Conservation (phyloP, 306 rosid species). For the Gynostemma pentaphyllum region DNA sequence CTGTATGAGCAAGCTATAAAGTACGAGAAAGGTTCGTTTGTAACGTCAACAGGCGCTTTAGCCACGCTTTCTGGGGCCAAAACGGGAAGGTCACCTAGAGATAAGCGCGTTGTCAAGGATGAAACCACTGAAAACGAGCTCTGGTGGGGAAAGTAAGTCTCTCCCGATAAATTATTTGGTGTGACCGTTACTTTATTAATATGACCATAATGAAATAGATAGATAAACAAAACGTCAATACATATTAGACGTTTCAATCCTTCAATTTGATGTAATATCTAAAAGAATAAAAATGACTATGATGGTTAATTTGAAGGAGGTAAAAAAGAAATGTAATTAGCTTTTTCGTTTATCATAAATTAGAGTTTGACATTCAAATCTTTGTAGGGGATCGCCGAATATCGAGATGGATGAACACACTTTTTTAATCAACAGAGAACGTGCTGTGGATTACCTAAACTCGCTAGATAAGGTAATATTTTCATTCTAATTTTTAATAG, state of each 20-base stretch:
- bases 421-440: conserved; percentile 77
- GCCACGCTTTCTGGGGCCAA: conserved; percentile 94
- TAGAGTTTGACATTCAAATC: neutral
- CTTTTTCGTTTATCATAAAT: neutral
- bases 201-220: too few relatives aligned
- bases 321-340: too few relatives aligned
- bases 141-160: conserved; percentile 95
- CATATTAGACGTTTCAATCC: too few relatives aligned
- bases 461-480: conserved; percentile 66
- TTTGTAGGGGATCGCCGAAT: conserved; percentile 75
- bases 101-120: conserved; percentile 76
- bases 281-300: too few relatives aligned
- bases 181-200: too few relatives aligned
- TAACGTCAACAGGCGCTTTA: conserved; percentile 66
- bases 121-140: conserved; percentile 51
- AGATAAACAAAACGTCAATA: too few relatives aligned
- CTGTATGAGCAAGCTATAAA: conserved; percentile 81
- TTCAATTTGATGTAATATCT: too few relatives aligned
- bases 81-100: conserved; percentile 88
- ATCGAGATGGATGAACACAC: conserved; percentile 91
- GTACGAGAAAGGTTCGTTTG: conserved; percentile 79
- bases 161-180: neutral
- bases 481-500: too few relatives aligned
- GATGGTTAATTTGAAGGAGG: too few relatives aligned
- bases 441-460: conserved; percentile 87